These are phyloP conservation scores for Noccaea bulbosa DNA, from an alignment of 345 rosid species.

Conservation along the genomic window DNA sequence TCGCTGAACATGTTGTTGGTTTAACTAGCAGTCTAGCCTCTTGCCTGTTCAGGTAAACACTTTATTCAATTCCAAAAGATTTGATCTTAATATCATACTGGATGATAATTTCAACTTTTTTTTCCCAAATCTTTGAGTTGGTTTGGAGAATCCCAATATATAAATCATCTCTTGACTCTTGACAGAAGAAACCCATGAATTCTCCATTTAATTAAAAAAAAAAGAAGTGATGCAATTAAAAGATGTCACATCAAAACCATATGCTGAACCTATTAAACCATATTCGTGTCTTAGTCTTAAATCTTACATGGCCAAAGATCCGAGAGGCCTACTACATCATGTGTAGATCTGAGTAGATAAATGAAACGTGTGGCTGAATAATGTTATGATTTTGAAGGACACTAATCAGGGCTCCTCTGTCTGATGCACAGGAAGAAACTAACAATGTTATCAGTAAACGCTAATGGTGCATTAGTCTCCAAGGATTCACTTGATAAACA, in stretches of 20 bases:
- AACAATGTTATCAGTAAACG: conserved; percentile 71
- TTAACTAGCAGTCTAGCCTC: conserved; percentile 86
- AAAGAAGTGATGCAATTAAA: not conserved
- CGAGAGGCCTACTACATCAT: not conserved
- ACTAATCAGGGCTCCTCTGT: conserved; percentile 3
- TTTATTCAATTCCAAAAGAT: not conserved
- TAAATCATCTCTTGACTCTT: not conserved
- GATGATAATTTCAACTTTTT: conserved; percentile 5
- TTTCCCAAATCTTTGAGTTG: not conserved
- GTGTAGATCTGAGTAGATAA: not conserved
- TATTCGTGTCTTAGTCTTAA: not conserved
- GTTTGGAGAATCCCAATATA: not conserved
- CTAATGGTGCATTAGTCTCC: conserved; percentile 76
- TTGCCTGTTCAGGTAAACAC: conserved; percentile 72
- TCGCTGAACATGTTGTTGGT: conserved; percentile 87
- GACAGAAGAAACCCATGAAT: not conserved
- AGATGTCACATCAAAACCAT: not conserved
- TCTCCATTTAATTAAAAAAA: not conserved
- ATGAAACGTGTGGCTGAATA: too few relatives aligned
- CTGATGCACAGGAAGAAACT: conserved; percentile 68
- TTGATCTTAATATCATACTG: not conserved
- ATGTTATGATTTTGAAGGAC: not conserved
- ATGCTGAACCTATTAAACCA: not conserved
- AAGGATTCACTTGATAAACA: conserved; percentile 65
- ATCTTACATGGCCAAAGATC: not conserved